Conservation (phyloP, 2,329 filamentous ascomycete genomes). For the Fusarium ambrosium region DNA sequence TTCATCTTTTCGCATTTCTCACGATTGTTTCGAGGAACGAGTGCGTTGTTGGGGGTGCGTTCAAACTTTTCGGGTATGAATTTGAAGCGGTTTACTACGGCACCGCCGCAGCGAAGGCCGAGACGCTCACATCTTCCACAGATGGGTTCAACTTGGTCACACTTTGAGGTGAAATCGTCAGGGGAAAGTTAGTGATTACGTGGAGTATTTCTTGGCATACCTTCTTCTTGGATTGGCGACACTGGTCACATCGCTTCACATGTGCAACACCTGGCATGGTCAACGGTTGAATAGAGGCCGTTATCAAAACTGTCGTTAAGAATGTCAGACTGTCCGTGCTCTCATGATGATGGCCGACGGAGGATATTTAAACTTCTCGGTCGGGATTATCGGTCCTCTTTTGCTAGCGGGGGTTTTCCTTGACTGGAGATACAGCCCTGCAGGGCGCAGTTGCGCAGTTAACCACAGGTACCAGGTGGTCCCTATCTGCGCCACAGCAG, state of each 20-base stretch:
- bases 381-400: not conserved
- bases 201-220: not conserved
- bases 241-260: slow-evolving; percentile 5
- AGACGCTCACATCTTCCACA: slow-evolving; percentile 5
- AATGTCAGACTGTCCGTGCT: not conserved
- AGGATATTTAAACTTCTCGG: not conserved
- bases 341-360: not conserved
- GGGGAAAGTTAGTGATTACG: not conserved
- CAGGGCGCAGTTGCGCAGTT: not conserved
- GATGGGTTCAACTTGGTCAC: not conserved
- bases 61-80: not conserved
- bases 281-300: not conserved
- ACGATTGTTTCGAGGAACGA: not conserved
- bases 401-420: not conserved
- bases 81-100: not conserved
- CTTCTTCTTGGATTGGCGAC: slow-evolving; percentile 7
- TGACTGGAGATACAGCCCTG: not conserved
- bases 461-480: not conserved
- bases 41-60: not conserved
- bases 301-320: not conserved
- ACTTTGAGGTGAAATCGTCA: not conserved
- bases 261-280: slow-evolving; percentile 3
- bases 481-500: not conserved
- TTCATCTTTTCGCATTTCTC: not conserved
- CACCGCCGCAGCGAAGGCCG: not conserved